A percentile compares a stretch with the other conserved stretches of the same genome.
Evolutionary conservation across 352 stramenopile genomes (phyloP).

Genomic region (Aphanomyces cochlioides): DNA sequence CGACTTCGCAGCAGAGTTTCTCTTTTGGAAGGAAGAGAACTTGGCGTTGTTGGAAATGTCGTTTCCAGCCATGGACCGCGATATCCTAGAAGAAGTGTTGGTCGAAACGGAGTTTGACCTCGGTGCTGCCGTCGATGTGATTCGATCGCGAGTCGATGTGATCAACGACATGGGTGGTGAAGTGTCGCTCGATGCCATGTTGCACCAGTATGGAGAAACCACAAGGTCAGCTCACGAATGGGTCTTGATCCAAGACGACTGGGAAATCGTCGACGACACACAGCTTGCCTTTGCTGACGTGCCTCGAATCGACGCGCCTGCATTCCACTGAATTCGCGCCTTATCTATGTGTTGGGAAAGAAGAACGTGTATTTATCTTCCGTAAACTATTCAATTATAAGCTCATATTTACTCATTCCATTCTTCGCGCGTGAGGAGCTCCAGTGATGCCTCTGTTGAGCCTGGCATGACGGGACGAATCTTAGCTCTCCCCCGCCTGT

Average conservation of each 20-base stretch:
- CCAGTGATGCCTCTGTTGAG: too few relatives aligned
- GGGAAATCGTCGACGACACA: conserved; percentile 21
- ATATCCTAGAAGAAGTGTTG: conserved; percentile 27
- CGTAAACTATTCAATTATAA: conserved; percentile 7
- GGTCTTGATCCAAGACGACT: conserved; percentile 27
- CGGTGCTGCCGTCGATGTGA: conserved; percentile 23
- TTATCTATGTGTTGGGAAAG: not conserved
- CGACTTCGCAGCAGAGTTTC: conserved; percentile 22
- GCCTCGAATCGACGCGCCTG: not conserved
- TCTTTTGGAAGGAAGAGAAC: conserved; percentile 31
- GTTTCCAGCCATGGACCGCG: conserved; percentile 30
- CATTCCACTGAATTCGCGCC: not conserved
- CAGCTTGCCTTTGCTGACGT: not conserved
- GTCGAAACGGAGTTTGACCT: conserved; percentile 27
- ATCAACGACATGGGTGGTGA: conserved; percentile 29
- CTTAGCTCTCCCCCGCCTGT: too few relatives aligned
- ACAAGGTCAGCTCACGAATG: conserved; percentile 21
- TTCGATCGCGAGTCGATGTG: conserved; percentile 24
- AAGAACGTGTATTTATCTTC: not conserved
- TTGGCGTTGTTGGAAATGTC: conserved; percentile 27
- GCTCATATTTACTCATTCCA: not conserved
- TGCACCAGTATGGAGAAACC: conserved; percentile 3
- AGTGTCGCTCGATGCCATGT: conserved; percentile 24
- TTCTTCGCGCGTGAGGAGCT: too few relatives aligned
- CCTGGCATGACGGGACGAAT: too few relatives aligned